Base-by-base conservation (phyloP, 495 filamentous ascomycete species). In the Achaetomiella virescens region DNA sequence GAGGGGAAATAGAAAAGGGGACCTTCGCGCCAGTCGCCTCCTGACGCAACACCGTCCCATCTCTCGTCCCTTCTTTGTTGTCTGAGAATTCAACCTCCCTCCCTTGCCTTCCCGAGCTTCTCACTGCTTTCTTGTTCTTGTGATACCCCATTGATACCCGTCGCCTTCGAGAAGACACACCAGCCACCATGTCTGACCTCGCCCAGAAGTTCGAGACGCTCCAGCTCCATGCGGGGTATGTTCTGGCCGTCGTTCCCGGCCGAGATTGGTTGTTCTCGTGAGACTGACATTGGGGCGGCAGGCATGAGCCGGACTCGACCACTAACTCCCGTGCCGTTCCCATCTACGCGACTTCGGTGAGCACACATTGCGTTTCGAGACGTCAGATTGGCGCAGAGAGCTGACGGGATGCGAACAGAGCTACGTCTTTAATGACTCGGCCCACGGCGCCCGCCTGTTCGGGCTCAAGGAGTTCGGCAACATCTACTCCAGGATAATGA, bases 401-500 rank as follows among this genome's bases (percentile, higher is more conserved):
- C 38, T 59, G 40, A 68, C 21, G 14, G 10, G 10, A 2, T 15
- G 33, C 27, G 10, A 36, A 60, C 52, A 91, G 88, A 96, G 91
- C 62, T 98, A 76, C 71, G 79, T 82, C 54, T 98, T 98, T 85
- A 90, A 97, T 81, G 90, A 97, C 76, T 95, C 90, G 35, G 93
- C 91, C 48, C 93, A 97, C 70, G 93, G 91, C 59, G 95, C 95
- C 48, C 84, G 92, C 66, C 85, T 98, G 22, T 98, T 98, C 68
- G 90, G 90, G 61, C 90, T 98, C 73, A 95, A 97, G 70, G 92
- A 97, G 71, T 92, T 95, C 69, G 95, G 92, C 69, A 97, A 98
- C 73, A 97, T 98, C 75, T 98, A 98, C 79, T 90, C 86, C 65
- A 87, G 93, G 54, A 93, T 98, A 62, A 95, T 95, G 90, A 98